These are phyloP conservation scores for Oryza coarctata DNA, from an alignment of 176 grass and related monocot species.

Conservation along the genomic window DNA sequence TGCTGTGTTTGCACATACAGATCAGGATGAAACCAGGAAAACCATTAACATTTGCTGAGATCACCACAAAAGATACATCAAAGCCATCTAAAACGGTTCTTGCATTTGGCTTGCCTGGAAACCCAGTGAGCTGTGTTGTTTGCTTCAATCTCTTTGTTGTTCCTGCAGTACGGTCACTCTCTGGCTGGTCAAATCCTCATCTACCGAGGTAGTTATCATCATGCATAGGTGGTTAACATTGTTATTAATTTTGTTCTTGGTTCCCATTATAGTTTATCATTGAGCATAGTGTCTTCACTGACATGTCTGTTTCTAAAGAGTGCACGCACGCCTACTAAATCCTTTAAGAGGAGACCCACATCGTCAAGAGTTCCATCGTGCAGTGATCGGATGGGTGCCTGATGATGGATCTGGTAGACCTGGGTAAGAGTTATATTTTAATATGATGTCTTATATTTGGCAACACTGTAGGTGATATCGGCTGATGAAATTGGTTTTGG, in stretches of 20 bases:
- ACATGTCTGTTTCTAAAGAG: constrained; percentile 45
- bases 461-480: neutral
- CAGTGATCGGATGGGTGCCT: constrained; percentile 76
- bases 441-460: neutral
- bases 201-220: constrained; percentile 58
- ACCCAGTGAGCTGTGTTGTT: constrained; percentile 93
- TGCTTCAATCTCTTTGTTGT: constrained; percentile 91
- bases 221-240: neutral
- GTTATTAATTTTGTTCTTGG: neutral
- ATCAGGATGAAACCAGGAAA: constrained; percentile 92
- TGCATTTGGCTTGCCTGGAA: constrained; percentile 97
- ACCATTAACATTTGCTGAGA: constrained; percentile 80
- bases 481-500: constrained; percentile 1
- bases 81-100: constrained; percentile 62
- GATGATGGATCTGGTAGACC: constrained; percentile 88
- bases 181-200: constrained; percentile 76
- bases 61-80: constrained; percentile 38
- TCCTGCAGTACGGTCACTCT: constrained; percentile 73
- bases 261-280: neutral
- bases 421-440: constrained; percentile 63
- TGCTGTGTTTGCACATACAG: constrained; percentile 34
- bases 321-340: constrained; percentile 61
- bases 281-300: constrained; percentile 1
- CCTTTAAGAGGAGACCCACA: constrained; percentile 60
- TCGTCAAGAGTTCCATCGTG: constrained; percentile 71